Base-by-base conservation (phyloP, 345 rosid genomes). In the Arabis hirsuta region DNA sequence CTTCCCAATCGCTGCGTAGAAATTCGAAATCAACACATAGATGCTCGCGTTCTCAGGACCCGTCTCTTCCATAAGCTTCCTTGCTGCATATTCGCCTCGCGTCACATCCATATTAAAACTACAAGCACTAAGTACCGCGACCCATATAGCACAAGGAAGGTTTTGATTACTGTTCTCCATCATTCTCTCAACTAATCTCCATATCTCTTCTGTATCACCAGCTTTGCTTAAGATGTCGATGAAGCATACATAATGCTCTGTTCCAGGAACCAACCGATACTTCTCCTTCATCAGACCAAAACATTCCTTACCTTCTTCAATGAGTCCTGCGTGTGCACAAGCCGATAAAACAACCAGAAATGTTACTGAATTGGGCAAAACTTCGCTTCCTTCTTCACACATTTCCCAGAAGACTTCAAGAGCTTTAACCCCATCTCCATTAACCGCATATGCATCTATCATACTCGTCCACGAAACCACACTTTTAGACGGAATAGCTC, bases 381-480 rank as follows among this genome's bases (percentile, higher is more conserved):
- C 83, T 43, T 66, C 54, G 7, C 78, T 73, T 53, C 62, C 74
- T 26, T 73, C 79, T 55, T 78, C 80, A 22, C 78, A 81, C 96
- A 88, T 85, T 67, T 81, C 78, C 34, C 74, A 46, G 66, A 91
- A 88, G 38, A 84, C 81, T 69, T 79, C 71, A 60, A 91, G 77
- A 7, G 90, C 96, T 48, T 83, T 84, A 48, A 31, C 62, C 8
- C 96, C 97, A 7, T 66, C 56, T 0, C 96, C 96, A 1, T 89
- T 85, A 55, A 79, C 88, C 44, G 92, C 88, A 74, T 83, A 86
- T 43, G 86, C 97, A 63, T 82, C 86, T 9, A 91, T 88, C 92
- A 89, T 80, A 77, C 87, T 85, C 50, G 94, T 91, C 92, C 94
- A 91, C 26, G 97, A 84, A 66, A 89, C 80, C 29, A 89, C 92